Percentiles rank a stretch among this genome's conserved stretches.
Conservation (phyloP, 768 basidiomycete species). For the Favolaschia claudopus region DNA sequence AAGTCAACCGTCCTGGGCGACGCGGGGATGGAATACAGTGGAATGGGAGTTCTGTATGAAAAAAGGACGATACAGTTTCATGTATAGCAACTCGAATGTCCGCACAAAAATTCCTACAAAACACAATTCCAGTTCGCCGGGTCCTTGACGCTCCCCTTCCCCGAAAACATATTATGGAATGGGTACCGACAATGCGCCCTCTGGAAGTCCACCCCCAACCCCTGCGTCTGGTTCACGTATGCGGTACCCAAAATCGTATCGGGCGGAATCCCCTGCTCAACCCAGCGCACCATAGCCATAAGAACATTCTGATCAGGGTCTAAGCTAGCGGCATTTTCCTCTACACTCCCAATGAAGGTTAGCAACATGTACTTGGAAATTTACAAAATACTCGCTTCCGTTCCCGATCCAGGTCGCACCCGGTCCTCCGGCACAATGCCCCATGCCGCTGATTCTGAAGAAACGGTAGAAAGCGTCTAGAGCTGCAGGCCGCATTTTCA, state of each 20-base stretch:
- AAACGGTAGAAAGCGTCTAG: conserved; percentile 32
- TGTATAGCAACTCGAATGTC: too few relatives aligned
- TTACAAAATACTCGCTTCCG: too few relatives aligned
- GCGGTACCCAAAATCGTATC: neutral
- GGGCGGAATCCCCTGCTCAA: neutral
- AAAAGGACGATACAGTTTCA: too few relatives aligned
- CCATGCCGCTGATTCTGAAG: conserved; percentile 31
- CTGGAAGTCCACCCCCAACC: neutral
- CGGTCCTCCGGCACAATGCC: conserved; percentile 26
- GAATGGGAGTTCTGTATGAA: too few relatives aligned
- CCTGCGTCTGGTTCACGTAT: too few relatives aligned
- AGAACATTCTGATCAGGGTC: neutral
- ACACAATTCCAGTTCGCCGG: too few relatives aligned
- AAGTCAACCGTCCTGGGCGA: too few relatives aligned
- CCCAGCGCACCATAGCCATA: conserved; percentile 2
- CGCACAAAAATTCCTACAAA: too few relatives aligned
- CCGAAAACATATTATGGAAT: neutral
- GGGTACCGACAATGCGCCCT: neutral
- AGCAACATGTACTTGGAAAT: too few relatives aligned
- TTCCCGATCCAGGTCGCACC: too few relatives aligned
- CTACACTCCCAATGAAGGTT: conserved; percentile 15
- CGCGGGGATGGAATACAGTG: too few relatives aligned
- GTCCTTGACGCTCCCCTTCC: too few relatives aligned
- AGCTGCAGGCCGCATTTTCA: conserved; percentile 10
- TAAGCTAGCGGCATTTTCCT: neutral